phyloP scores from a whole-genome alignment of 352 stramenopile species.

The Globisporangium nunn region DNA sequence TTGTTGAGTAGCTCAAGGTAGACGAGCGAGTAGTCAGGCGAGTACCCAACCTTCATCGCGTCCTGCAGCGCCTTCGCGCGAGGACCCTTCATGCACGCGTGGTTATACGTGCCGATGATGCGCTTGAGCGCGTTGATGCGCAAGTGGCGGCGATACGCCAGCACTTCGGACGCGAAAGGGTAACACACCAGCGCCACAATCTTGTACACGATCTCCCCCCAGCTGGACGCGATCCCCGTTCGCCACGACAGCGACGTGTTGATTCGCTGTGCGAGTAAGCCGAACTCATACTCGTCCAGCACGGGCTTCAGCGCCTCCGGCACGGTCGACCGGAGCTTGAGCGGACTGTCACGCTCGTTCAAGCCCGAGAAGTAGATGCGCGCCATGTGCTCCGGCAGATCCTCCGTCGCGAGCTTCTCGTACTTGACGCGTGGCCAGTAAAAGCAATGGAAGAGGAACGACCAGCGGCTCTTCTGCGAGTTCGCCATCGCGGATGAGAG shows the following conservation, averaged over 20 bases:
- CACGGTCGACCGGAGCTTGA: conserved; percentile 56
- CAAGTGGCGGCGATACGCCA: conserved; percentile 58
- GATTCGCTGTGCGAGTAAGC: conserved; percentile 51
- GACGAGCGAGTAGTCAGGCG: conserved; percentile 70
- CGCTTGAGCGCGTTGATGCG: conserved; percentile 74
- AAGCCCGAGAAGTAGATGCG: conserved; percentile 63
- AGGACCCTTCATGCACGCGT: conserved; percentile 75
- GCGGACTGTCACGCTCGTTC: conserved; percentile 54
- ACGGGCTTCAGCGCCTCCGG: conserved; percentile 50
- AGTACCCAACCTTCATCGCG: conserved; percentile 73
- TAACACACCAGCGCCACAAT: conserved; percentile 62
- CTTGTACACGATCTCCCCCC: conserved; percentile 51
- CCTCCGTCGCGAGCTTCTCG: conserved; percentile 70
- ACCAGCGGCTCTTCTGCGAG: conserved; percentile 46
- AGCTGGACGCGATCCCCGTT: conserved; percentile 34
- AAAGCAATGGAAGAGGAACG: conserved; percentile 51
- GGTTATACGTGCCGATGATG: conserved; percentile 70
- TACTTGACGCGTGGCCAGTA: conserved; percentile 74
- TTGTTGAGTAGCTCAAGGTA: conserved; percentile 77
- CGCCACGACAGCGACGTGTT: conserved; percentile 58
- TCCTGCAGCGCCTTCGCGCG: conserved; percentile 62
- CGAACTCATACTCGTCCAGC: conserved; percentile 63
- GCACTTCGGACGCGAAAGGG: conserved; percentile 58
- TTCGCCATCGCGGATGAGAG: conserved; percentile 48
- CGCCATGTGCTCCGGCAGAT: conserved; percentile 76